Evolutionary conservation across 805 yeast genomes (phyloP), one percentile per base, ranked within the genome.

Genomic region (Kuraishia molischiana): DNA sequence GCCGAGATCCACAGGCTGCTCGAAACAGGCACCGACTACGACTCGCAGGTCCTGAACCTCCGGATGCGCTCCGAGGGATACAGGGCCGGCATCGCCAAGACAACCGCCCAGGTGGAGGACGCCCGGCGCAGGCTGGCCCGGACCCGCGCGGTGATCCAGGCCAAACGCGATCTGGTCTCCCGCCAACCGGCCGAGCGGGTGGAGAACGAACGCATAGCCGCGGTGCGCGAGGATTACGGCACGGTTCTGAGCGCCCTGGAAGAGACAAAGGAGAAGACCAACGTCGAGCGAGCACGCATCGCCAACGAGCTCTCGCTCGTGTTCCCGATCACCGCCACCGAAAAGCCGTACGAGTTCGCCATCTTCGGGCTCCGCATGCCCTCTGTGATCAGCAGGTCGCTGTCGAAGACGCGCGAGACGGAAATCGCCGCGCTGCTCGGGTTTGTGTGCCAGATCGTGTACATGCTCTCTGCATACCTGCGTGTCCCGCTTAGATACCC

Each of bases 361-460:
- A 35, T 44, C 8, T 33, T 44, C 14, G 32, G 24, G 14, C 31
- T 34, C 20, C 20, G 24, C 3, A 13, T 41, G 11, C 43, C 44
- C 8, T 26, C 41, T 5, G n/a, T 8, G 11, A 3, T 19, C 19
- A 20, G 13, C 38, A 32, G 31, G 24, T 19, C 35, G 19, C 37
- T 60, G 41, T 46, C 58, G 6, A 44, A 57, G 40, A 22, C 52
- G 32, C 43, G 63, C 37, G 67, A 67, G 15, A 58, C 56, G 9
- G 62, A 64, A 34, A 57, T 66, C 0, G 73, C 66, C 30, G 67
- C 77, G 0, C 65, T 73, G n/a, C 49, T 72, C 19, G 77, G 77
- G 2, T 62, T 62, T 38, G 59, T 69, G 3, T 58, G 69, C 2
- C 68, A 69, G 22, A 46, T 74, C 3, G 59, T 71, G 4, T 48